Percentiles rank a stretch among this genome's conserved stretches.
Conservation (phyloP, 2,329 filamentous ascomycete genomes). For the Trichoderma afroharzianum region DNA sequence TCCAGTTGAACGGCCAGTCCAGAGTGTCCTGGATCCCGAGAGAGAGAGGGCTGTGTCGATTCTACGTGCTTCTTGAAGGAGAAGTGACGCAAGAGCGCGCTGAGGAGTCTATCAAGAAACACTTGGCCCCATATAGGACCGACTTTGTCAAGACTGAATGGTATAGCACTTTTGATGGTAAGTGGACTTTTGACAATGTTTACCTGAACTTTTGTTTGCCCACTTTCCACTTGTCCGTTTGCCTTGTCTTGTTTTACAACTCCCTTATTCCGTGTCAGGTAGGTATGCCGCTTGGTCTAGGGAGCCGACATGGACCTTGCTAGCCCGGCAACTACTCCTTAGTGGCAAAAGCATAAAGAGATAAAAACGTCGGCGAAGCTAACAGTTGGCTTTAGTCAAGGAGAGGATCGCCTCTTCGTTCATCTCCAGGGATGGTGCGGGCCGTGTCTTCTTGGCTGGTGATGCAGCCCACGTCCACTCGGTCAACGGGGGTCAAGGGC, state of each 20-base stretch:
- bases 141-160: slow-evolving; percentile 45
- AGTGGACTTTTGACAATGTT: slow-evolving; percentile 15
- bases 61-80: slow-evolving; percentile 46
- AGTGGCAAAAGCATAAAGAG: neutral
- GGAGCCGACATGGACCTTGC: neutral
- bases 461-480: slow-evolving; percentile 57
- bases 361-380: neutral
- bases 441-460: slow-evolving; percentile 50
- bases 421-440: slow-evolving; percentile 37
- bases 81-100: slow-evolving; percentile 40
- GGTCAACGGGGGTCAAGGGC: slow-evolving; percentile 54
- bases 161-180: slow-evolving; percentile 49
- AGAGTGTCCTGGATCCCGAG: slow-evolving; percentile 48
- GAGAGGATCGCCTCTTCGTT: slow-evolving; percentile 39
- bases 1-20: slow-evolving; percentile 43
- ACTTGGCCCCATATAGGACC: slow-evolving; percentile 41
- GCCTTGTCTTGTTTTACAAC: neutral
- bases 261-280: neutral
- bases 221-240: neutral
- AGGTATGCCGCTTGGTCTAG: neutral
- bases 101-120: slow-evolving; percentile 40
- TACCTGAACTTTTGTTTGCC: neutral
- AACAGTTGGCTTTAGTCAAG: slow-evolving; percentile 32
- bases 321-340: neutral
- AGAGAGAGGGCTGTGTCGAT: slow-evolving; percentile 44